phyloP scores from a whole-genome alignment of 2,329 filamentous ascomycete genomes.

The Waltergamsia citrina region DNA sequence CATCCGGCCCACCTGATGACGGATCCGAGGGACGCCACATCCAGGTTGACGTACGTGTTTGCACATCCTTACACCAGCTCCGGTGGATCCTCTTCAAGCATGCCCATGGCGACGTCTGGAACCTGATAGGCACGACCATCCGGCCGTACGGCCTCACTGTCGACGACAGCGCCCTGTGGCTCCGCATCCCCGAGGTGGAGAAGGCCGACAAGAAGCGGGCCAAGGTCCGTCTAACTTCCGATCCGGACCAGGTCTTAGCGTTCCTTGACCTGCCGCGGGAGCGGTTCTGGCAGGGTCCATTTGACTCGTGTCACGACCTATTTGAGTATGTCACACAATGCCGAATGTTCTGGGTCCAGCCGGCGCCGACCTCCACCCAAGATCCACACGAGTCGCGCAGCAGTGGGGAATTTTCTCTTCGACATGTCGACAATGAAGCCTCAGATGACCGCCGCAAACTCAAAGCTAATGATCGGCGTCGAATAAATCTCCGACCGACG shows the following conservation, averaged over 20 bases:
- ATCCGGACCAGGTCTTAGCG: conserved; percentile 43
- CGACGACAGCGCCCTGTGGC: conserved; percentile 51
- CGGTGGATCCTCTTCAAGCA: neutral
- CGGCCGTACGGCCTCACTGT: conserved; percentile 56
- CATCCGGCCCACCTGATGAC: too few species aligned
- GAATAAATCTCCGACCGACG: conserved; percentile 43
- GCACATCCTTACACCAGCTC: conserved; percentile 8
- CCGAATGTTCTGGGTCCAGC: conserved; percentile 43
- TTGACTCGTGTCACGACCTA: conserved; percentile 42
- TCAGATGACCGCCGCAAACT: conserved; percentile 14
- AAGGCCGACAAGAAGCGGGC: conserved; percentile 41
- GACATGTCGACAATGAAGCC: conserved; percentile 20
- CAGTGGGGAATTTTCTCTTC: too few species aligned
- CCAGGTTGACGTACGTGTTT: conserved; percentile 61
- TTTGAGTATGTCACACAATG: conserved; percentile 52
- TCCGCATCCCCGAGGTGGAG: conserved; percentile 64
- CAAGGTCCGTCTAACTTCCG: conserved; percentile 48
- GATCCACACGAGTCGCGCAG: too few species aligned
- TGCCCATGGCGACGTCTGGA: conserved; percentile 63
- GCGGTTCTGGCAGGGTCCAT: conserved; percentile 41
- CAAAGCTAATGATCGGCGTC: conserved; percentile 46
- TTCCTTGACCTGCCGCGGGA: conserved; percentile 52
- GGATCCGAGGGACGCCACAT: too few species aligned
- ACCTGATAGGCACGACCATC: conserved; percentile 52
- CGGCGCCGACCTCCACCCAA: too few species aligned